Conservation (phyloP, 2,329 filamentous ascomycete species). For the Fusarium irregulare region DNA sequence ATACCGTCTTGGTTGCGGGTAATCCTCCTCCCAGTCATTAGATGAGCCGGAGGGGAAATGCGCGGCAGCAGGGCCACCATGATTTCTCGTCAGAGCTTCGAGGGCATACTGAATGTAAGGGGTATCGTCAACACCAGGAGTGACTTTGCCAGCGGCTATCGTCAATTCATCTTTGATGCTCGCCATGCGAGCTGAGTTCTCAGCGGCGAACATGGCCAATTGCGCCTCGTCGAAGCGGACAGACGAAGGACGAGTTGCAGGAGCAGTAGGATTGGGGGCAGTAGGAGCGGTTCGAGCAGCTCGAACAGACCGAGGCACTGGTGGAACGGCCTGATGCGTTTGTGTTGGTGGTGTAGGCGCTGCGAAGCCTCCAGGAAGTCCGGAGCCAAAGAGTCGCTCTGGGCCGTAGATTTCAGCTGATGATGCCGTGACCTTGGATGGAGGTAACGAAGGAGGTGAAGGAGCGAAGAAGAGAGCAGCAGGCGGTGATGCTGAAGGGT, state of each 20-base stretch:
- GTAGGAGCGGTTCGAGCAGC: not conserved
- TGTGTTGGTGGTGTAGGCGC: constrained; percentile 35
- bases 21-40: constrained; percentile 49
- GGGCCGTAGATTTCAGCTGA: constrained; percentile 58
- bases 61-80: constrained; percentile 68
- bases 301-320: constrained; percentile 2
- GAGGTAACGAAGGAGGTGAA: constrained; percentile 53
- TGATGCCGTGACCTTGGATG: constrained; percentile 45
- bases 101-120: constrained; percentile 92
- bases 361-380: constrained; percentile 38
- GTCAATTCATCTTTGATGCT: constrained; percentile 65
- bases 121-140: constrained; percentile 84
- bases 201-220: constrained; percentile 53
- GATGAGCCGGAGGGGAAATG: constrained; percentile 59
- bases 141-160: constrained; percentile 65
- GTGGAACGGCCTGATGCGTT: constrained; percentile 25
- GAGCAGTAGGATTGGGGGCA: constrained; percentile 14
- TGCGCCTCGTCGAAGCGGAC: constrained; percentile 56
- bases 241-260: constrained; percentile 11
- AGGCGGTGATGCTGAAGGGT: constrained; percentile 49
- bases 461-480: constrained; percentile 51
- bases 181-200: constrained; percentile 49
- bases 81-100: constrained; percentile 83
- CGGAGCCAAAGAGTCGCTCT: constrained; percentile 54
- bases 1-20: constrained; percentile 39